These are phyloP conservation scores for Thelonectria discophora DNA, from an alignment of 2,329 filamentous ascomycete genomes.

Conservation along the genomic window DNA sequence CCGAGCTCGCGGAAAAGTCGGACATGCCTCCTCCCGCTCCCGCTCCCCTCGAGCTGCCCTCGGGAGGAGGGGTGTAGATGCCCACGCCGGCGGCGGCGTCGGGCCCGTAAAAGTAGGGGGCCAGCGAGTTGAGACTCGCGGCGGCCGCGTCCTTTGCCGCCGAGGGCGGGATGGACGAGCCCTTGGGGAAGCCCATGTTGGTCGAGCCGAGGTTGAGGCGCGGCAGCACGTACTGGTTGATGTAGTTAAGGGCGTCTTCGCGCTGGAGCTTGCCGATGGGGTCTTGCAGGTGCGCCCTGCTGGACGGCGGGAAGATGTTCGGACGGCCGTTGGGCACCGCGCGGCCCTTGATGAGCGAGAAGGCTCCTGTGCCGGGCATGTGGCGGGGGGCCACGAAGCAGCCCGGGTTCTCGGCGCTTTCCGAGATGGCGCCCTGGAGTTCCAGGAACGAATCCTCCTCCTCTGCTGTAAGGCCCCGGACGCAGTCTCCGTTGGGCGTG, in stretches of 20 bases:
- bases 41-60: no score
- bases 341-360: slow-evolving; percentile 70
- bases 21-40: slow-evolving; percentile 48
- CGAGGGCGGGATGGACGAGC: slow-evolving; percentile 42
- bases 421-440: slow-evolving; percentile 68
- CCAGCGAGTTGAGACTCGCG: slow-evolving; percentile 62
- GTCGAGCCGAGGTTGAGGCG: slow-evolving; percentile 63
- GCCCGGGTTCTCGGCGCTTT: slow-evolving; percentile 60
- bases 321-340: slow-evolving; percentile 71
- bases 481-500: slow-evolving; percentile 78
- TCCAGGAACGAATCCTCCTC: slow-evolving; percentile 76
- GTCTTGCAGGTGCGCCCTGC: slow-evolving; percentile 60
- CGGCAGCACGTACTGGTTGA: slow-evolving; percentile 74
- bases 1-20: slow-evolving; percentile 42
- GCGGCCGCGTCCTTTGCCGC: slow-evolving; percentile 56
- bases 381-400: slow-evolving; percentile 66
- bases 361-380: slow-evolving; percentile 62
- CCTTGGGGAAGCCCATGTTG: slow-evolving; percentile 54
- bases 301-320: slow-evolving; percentile 65
- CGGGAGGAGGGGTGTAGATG: slow-evolving; percentile 53
- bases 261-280: slow-evolving; percentile 72
- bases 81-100: slow-evolving; percentile 56
- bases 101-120: slow-evolving; percentile 64
- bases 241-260: slow-evolving; percentile 72
- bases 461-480: slow-evolving; percentile 74